Conservation (phyloP, 352 stramenopile genomes). For the Phytophthora sansomeana region DNA sequence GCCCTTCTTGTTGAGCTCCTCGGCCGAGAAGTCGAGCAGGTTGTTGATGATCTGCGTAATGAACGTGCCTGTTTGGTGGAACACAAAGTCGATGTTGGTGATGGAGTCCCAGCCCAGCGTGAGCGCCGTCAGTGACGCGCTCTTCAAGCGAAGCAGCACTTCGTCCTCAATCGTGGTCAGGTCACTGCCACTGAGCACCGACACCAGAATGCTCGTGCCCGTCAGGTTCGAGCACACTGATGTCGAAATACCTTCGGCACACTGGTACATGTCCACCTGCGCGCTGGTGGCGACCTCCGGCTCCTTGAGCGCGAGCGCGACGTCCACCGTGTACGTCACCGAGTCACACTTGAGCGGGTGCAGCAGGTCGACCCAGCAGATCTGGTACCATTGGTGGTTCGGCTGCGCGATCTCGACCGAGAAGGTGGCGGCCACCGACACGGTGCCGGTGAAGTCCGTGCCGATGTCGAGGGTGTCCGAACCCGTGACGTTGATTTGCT, state of each 20-base stretch:
- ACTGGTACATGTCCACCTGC: conserved; percentile 52
- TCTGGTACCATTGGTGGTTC: conserved; percentile 68
- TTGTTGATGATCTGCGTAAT: conserved; percentile 53
- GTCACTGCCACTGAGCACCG: conserved; percentile 44
- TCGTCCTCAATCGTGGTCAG: conserved; percentile 41
- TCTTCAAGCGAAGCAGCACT: conserved; percentile 39
- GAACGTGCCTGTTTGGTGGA: conserved; percentile 48
- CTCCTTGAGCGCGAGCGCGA: conserved; percentile 48
- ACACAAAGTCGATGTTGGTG: conserved; percentile 59
- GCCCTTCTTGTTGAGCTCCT: conserved; percentile 76
- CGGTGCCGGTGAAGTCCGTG: conserved; percentile 52
- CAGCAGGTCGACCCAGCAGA: conserved; percentile 62
- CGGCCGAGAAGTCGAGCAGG: too few species aligned
- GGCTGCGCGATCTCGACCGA: conserved; percentile 58
- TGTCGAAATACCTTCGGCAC: conserved; percentile 32
- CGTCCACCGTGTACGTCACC: conserved; percentile 43
- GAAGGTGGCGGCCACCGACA: conserved; percentile 46
- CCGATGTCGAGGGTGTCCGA: conserved; percentile 47
- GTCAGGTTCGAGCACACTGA: conserved; percentile 61
- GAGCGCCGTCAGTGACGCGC: conserved; percentile 43
- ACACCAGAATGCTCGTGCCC: conserved; percentile 51
- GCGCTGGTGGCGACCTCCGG: conserved; percentile 38
- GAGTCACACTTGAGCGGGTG: conserved; percentile 46
- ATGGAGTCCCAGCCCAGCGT: conserved; percentile 56
- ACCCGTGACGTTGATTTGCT: conserved; percentile 55